A percentile compares a stretch with the other conserved stretches of the same genome.
Evolutionary conservation across 805 yeast genomes (phyloP).

Genomic region (Geotrichum ghanense): DNA sequence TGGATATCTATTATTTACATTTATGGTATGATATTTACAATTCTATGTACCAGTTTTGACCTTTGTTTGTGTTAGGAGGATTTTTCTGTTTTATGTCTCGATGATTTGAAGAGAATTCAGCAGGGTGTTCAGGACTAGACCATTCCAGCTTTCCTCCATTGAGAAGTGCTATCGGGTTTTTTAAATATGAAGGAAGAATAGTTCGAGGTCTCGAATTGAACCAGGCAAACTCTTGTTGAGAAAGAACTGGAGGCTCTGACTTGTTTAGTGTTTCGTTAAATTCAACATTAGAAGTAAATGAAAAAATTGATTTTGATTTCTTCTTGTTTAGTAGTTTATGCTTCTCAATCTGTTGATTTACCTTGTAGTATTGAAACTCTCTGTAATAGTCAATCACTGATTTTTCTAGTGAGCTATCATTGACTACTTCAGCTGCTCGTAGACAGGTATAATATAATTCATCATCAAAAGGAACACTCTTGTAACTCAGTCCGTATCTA

Average conservation of each 20-base stretch:
- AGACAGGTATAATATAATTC: background rate
- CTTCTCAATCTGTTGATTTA: background rate
- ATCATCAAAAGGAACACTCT: slow-evolving; percentile 2
- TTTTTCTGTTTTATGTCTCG: too few species aligned
- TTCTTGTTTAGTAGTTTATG: background rate
- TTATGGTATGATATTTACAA: too few species aligned
- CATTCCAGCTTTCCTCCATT: background rate
- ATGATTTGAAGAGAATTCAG: too few species aligned
- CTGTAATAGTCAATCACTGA: background rate
- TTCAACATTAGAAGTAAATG: background rate
- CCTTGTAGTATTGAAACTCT: background rate
- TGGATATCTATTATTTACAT: too few species aligned
- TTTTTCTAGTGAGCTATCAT: background rate
- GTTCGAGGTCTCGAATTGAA: background rate
- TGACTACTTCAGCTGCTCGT: background rate
- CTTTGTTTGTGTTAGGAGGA: too few species aligned
- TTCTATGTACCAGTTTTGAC: too few species aligned
- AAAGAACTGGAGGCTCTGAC: background rate
- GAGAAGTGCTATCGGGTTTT: background rate
- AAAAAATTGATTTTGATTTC: background rate
- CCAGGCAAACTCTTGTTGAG: background rate
- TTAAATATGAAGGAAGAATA: background rate
- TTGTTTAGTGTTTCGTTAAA: background rate
- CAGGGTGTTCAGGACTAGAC: background rate
- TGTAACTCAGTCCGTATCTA: slow-evolving; percentile 1